phyloP scores from a whole-genome alignment of 169 alveolate species.

The Plasmodium relictum region DNA sequence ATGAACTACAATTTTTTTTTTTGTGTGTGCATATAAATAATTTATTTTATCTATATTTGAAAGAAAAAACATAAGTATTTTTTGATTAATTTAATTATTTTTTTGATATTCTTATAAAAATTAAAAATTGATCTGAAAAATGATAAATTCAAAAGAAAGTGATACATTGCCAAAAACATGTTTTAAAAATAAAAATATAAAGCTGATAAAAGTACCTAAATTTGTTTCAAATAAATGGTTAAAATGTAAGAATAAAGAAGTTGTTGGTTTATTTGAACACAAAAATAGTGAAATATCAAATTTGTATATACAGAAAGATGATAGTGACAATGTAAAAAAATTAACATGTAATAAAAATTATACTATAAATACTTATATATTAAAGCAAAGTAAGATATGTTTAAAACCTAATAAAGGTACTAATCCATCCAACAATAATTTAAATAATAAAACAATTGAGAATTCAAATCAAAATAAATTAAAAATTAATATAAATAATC shows the following conservation, averaged over 20 bases:
- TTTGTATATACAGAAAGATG: slow-evolving; percentile 64
- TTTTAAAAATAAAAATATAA: slow-evolving; percentile 44
- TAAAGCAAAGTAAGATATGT: slow-evolving; percentile 38
- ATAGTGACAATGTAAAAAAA: slow-evolving; percentile 62
- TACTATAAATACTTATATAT: slow-evolving; percentile 67
- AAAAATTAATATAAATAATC: slow-evolving; percentile 40
- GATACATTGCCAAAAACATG: slow-evolving; percentile 30
- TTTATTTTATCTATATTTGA: neutral
- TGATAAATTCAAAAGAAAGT: slow-evolving; percentile 40
- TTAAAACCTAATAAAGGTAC: slow-evolving; percentile 30
- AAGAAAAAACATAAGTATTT: neutral
- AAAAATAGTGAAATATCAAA: slow-evolving; percentile 34
- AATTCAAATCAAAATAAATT: slow-evolving; percentile 30
- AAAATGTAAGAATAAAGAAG: slow-evolving; percentile 50
- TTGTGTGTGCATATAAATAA: neutral
- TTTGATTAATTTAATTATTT: neutral
- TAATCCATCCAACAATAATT: slow-evolving; percentile 6
- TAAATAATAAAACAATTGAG: slow-evolving; percentile 30
- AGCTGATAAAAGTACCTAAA: slow-evolving; percentile 68
- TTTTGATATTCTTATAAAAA: neutral
- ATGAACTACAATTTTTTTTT: neutral
- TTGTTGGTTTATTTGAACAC: slow-evolving; percentile 65
- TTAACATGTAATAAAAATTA: slow-evolving; percentile 62
- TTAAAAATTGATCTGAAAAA: slow-evolving; percentile 12
- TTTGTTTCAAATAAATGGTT: slow-evolving; percentile 76